phyloP scores from a whole-genome alignment of 2,329 filamentous ascomycete genomes.

The Clonostachys rosea region DNA sequence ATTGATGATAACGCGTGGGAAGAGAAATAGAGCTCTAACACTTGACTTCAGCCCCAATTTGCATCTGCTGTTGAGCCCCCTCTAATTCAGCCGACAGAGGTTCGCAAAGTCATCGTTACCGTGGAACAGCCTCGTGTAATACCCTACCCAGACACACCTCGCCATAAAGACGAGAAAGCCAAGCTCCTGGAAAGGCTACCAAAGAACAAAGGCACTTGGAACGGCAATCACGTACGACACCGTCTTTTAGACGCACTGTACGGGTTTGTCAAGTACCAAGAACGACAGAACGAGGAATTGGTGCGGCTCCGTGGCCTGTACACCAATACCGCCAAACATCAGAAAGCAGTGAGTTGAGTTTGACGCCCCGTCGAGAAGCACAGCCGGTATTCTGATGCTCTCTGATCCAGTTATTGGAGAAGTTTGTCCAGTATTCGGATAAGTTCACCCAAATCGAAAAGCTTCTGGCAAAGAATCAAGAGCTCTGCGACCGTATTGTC shows the following conservation, averaged over 20 bases:
- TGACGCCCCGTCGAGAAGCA: not conserved
- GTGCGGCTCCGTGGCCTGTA: slow-evolving; percentile 27
- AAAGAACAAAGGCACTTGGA: slow-evolving; percentile 21
- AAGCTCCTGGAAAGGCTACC: slow-evolving; percentile 19
- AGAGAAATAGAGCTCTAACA: no score
- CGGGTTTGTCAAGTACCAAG: slow-evolving; percentile 26
- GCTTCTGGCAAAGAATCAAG: slow-evolving; percentile 36
- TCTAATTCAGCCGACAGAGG: not conserved
- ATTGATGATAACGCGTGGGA: no score
- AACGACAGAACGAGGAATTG: slow-evolving; percentile 26
- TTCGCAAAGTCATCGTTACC: not conserved
- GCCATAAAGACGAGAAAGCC: slow-evolving; percentile 21
- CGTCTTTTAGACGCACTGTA: slow-evolving; percentile 32
- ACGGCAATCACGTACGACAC: slow-evolving; percentile 27
- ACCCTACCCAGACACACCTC: not conserved
- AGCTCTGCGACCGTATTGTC: slow-evolving; percentile 40
- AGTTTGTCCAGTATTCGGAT: slow-evolving; percentile 50
- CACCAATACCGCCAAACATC: slow-evolving; percentile 22
- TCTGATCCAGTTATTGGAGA: slow-evolving; percentile 40
- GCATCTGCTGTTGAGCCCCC: no score
- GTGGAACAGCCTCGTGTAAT: not conserved
- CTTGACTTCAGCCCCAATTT: no score
- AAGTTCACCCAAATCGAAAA: slow-evolving; percentile 39
- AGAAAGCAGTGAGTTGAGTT: slow-evolving; percentile 16
- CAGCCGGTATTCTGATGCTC: no score